Evolutionary conservation across 2,329 filamentous ascomycete species (phyloP), one percentile per base, ranked within the genome.

Genomic region (Akanthomyces lecanii): DNA sequence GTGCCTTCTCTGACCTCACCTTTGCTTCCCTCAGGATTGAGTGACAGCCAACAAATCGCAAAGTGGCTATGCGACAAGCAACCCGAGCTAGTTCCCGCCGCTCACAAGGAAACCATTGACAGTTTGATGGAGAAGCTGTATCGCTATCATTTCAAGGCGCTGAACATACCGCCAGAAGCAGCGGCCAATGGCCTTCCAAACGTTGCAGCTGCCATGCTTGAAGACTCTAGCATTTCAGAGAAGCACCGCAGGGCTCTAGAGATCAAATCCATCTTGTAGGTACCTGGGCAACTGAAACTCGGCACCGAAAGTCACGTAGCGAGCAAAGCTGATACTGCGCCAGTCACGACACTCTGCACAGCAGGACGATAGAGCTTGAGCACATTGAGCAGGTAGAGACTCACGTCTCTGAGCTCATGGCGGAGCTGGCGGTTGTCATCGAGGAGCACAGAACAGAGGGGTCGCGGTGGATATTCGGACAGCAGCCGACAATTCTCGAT

Each of bases 231-330:
- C 18, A 65, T 74, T 7, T 67, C 70, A 8, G 68, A 69, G 40
- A 54, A 57, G 11, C 67, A 73, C 51, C 71, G 71, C 2, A 67
- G 71, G 42, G 69, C 69, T 1, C 66, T 74, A 5, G 71, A 74
- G 65, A 69, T 72, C 33, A 72, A 71, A 52, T 73, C 69, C 25
- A 54, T 72, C 23, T 71, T 71, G 71, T 73, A 67, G 69, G 72
- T 71, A 10, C 16, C n/a, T 40, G 11, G 10, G 18, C 18, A 5
- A 5, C 12, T 36, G 16, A 21, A 53, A 16, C 4, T 18, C 21
- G 40, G 16, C 16, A 14, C n/a, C 1, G 45, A n/a, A 44, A 6
- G 18, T 3, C 28, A 16, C 14, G 33, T 36, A n/a, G 51, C 36
- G n/a, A 55, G n/a, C n/a, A 33, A 36, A 40, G 11, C 50, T 61